phyloP scores from a whole-genome alignment of 2,329 filamentous ascomycete species.

The Emergomyces pasteurianus region DNA sequence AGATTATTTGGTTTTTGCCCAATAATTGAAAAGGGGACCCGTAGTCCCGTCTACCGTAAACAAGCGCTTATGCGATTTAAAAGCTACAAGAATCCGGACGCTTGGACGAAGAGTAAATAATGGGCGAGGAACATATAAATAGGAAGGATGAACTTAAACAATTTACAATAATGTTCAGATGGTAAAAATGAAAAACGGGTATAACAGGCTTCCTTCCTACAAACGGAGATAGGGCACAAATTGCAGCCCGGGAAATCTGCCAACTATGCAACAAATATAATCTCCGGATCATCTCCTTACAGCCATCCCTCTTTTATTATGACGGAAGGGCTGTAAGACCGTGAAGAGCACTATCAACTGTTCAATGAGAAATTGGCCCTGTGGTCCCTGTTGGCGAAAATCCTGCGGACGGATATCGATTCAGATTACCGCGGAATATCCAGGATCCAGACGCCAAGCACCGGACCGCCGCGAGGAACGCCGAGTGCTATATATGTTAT shows the following conservation, averaged over 20 bases:
- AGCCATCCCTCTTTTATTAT: slow-evolving; percentile 68
- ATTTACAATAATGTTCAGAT: too few species aligned
- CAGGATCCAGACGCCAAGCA: too few species aligned
- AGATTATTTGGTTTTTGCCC: background rate
- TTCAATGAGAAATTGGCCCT: slow-evolving; percentile 49
- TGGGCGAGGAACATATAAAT: too few species aligned
- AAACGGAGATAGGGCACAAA: too few species aligned
- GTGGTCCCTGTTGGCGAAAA: slow-evolving; percentile 57
- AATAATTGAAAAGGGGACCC: background rate
- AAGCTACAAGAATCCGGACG: background rate
- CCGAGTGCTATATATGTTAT: slow-evolving; percentile 45
- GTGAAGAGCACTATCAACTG: slow-evolving; percentile 43
- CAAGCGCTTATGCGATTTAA: background rate
- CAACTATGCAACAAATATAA: slow-evolving; percentile 30
- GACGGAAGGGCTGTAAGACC: slow-evolving; percentile 60
- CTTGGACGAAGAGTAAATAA: too few species aligned
- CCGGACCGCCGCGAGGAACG: slow-evolving; percentile 29
- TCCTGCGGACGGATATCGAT: slow-evolving; percentile 59
- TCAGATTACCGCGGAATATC: too few species aligned
- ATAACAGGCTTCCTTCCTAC: too few species aligned
- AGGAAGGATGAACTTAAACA: too few species aligned
- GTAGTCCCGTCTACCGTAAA: background rate
- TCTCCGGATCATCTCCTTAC: slow-evolving; percentile 43
- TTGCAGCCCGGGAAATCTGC: slow-evolving; percentile 47
- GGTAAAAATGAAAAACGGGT: too few species aligned